These are phyloP conservation scores for Taphrina populina DNA, from an alignment of 1,139 yeast genomes.

Conservation along the genomic window DNA sequence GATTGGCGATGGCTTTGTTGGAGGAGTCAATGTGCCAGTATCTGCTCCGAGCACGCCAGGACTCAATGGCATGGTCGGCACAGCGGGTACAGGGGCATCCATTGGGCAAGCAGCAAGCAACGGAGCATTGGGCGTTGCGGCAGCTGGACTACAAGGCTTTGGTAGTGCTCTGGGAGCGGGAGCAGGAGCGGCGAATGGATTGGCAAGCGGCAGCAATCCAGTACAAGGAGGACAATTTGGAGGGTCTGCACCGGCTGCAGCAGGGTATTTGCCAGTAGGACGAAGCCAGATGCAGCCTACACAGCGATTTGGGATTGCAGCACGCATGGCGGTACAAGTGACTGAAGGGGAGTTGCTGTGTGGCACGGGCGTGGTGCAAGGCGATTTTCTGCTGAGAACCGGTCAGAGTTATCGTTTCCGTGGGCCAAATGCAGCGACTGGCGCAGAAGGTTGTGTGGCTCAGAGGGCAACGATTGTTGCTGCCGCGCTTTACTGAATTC, in stretches of 20 bases:
- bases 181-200: not conserved
- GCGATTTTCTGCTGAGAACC: not conserved
- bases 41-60: not conserved
- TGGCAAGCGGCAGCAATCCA: not conserved
- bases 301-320: slow-evolving; percentile 1
- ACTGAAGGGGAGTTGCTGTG: slow-evolving; percentile 5
- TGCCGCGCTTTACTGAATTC: slow-evolving; percentile 5
- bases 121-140: too few species aligned
- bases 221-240: not conserved
- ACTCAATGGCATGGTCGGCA: too few species aligned
- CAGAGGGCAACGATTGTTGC: not conserved
- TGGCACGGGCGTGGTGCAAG: not conserved
- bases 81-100: too few species aligned
- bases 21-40: slow-evolving; percentile 5
- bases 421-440: not conserved
- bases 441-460: slow-evolving; percentile 1
- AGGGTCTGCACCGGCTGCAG: slow-evolving; percentile 68
- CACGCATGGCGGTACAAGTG: slow-evolving; percentile 9
- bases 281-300: slow-evolving; percentile 9
- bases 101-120: too few species aligned
- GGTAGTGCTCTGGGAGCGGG: not conserved
- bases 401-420: slow-evolving; percentile 11
- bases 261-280: slow-evolving; percentile 47
- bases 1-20: slow-evolving; percentile 9
- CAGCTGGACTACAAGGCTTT: too few species aligned